Evolutionary conservation across 345 rosid species (phyloP), one percentile per base, ranked within the genome.

Genomic region (Camelina laxa): DNA sequence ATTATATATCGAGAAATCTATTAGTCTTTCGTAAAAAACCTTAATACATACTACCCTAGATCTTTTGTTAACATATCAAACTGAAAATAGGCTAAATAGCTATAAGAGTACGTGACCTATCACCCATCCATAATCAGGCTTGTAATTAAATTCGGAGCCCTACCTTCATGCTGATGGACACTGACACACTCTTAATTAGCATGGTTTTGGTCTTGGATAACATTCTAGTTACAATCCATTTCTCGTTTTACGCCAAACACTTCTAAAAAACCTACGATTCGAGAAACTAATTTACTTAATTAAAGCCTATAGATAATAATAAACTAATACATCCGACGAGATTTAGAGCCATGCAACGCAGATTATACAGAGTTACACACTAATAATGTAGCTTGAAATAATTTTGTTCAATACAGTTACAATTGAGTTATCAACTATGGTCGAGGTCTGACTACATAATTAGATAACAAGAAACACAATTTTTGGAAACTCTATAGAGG

Each of bases 111-210:
- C 36, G 36, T 39, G 39, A 10, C 58, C 47, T 33, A 50, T 35
- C 35, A 50, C 70, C 47, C 33, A 19, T 48, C 56, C 42, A 30
- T 47, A 22, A 64, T 15, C 13, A 31, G 31, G 30, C 70, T 17
- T 65, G 19, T 13, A 48, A 12, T 65, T 19, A 12, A 17, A 4
- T 19, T 10, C 49, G 3, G 41, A 16, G 27, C 42, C 56, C 20
- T 27, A 27, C 30, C 30, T 67, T 53, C 61, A 53, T 54, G 24
- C 24, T 21, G 11, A 53, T 39, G 39, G 60, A 53, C 61, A 35
- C 60, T 38, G 41, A 38, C 72, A 38, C 22, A 53, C 16, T 67
- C 71, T 36, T 51, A 31, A 6, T 31, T 31, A 14, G 11, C 70
- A 66, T 50, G 44, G 59, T 51, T 51, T 4, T 27, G n/a, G n/a